Evolutionary conservation across 1,284 basidiomycete genomes (phyloP).

Genomic region (Pseudozyma sp.): DNA sequence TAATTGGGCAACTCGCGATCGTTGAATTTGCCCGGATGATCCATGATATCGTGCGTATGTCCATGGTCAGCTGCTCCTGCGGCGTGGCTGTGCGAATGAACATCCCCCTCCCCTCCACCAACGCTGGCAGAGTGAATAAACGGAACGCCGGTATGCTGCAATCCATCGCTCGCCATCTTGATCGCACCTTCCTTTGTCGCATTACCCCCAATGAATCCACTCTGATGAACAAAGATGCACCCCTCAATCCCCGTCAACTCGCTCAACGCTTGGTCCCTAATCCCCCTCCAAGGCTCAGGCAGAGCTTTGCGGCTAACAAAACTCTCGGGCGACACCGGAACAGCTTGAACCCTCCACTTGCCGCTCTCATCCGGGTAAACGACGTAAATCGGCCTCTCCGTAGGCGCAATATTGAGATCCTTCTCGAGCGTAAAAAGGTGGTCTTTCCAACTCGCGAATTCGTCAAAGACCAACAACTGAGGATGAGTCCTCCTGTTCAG

Average conservation of each 20-base stretch:
- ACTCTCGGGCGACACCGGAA: slow-evolving; percentile 82
- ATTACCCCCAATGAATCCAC: slow-evolving; percentile 94
- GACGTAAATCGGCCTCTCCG: slow-evolving; percentile 79
- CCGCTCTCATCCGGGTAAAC: slow-evolving; percentile 82
- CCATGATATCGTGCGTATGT: slow-evolving; percentile 61
- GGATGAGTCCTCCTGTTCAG: slow-evolving; percentile 75
- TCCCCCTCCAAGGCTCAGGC: slow-evolving; percentile 91
- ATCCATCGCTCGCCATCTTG: slow-evolving; percentile 79
- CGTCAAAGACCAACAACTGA: slow-evolving; percentile 82
- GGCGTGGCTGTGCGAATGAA: slow-evolving; percentile 46
- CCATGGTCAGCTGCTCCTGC: slow-evolving; percentile 57
- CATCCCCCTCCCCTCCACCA: slow-evolving; percentile 4
- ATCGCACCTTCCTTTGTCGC: slow-evolving; percentile 88
- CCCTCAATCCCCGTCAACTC: slow-evolving; percentile 80
- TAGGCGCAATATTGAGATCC: slow-evolving; percentile 54
- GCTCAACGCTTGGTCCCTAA: slow-evolving; percentile 85
- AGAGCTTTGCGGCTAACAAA: slow-evolving; percentile 92
- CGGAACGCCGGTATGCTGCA: slow-evolving; percentile 53
- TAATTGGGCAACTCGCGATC: slow-evolving; percentile 94
- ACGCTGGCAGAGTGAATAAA: slow-evolving; percentile 35
- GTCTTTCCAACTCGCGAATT: slow-evolving; percentile 90
- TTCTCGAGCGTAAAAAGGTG: slow-evolving; percentile 89
- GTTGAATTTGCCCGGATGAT: slow-evolving; percentile 81
- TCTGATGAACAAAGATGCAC: slow-evolving; percentile 91
- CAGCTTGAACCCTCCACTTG: slow-evolving; percentile 94